phyloP scores from a whole-genome alignment of 495 filamentous ascomycete genomes.

The Emericellopsis terricola region DNA sequence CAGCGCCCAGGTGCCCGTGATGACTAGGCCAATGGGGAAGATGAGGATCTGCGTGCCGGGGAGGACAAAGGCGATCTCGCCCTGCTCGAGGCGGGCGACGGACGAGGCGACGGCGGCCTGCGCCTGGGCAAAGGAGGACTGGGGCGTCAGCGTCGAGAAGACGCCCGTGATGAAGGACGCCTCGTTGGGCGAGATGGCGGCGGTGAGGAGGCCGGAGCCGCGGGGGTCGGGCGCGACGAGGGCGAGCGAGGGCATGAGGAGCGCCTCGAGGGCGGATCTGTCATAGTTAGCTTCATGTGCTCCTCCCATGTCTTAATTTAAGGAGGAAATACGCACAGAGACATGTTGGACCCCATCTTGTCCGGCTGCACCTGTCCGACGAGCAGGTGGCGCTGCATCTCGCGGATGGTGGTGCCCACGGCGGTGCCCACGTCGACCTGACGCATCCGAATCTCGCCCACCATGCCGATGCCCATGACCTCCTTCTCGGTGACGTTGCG shows the following conservation, averaged over 20 bases:
- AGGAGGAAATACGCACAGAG: constrained; percentile 15
- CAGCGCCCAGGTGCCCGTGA: constrained; percentile 43
- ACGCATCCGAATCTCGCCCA: not conserved
- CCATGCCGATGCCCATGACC: not conserved
- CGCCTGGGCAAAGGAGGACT: constrained; percentile 22
- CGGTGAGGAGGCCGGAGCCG: constrained; percentile 21
- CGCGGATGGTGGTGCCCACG: constrained; percentile 5
- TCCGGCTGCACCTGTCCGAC: constrained; percentile 31
- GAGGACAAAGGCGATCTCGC: constrained; percentile 36
- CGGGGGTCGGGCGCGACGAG: constrained; percentile 30
- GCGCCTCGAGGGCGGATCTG: constrained; percentile 33
- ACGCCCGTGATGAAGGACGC: constrained; percentile 52
- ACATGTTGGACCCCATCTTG: constrained; percentile 17
- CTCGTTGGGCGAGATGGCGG: constrained; percentile 43
- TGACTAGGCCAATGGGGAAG: constrained; percentile 47
- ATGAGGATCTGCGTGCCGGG: constrained; percentile 49
- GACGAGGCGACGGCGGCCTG: constrained; percentile 18
- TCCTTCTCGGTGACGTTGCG: constrained; percentile 16
- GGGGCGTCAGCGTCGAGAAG: constrained; percentile 32
- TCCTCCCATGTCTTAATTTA: not conserved
- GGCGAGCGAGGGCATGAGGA: constrained; percentile 45
- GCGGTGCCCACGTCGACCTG: not conserved
- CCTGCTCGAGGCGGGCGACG: constrained; percentile 15
- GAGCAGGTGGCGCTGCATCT: constrained; percentile 32
- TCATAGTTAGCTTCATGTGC: not conserved